Evolutionary conservation across 176 grass and related monocot species (phyloP).

Genomic region (Oryza brachyantha): DNA sequence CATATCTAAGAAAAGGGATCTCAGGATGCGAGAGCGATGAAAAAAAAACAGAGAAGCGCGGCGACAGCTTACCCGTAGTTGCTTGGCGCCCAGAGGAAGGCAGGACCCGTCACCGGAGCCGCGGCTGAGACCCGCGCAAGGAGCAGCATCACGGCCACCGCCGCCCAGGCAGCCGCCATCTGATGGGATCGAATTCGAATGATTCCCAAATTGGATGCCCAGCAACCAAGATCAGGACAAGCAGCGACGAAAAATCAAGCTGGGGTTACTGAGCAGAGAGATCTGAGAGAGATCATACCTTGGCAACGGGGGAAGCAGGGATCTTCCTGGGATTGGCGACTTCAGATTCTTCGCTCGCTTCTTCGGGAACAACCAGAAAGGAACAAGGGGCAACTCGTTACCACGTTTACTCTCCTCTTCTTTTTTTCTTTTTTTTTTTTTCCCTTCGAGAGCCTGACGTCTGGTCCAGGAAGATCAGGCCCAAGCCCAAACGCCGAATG

Average conservation of each 20-base stretch:
- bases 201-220: background rate
- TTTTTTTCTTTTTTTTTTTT: too few relatives aligned
- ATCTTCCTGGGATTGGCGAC: slow-evolving; percentile 13
- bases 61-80: slow-evolving; percentile 20
- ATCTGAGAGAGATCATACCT: slow-evolving; percentile 29
- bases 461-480: background rate
- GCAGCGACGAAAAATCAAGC: background rate
- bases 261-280: background rate
- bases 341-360: background rate
- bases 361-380: too few relatives aligned
- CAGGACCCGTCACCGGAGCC: slow-evolving; percentile 39
- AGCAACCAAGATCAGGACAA: background rate
- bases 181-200: slow-evolving; percentile 13
- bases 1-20: background rate
- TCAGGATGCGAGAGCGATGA: background rate
- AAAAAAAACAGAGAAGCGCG: background rate
- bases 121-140: slow-evolving; percentile 3
- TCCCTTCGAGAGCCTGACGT: background rate
- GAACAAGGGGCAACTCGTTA: too few relatives aligned
- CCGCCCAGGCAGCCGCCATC: slow-evolving; percentile 37
- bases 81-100: slow-evolving; percentile 52
- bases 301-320: background rate
- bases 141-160: slow-evolving; percentile 32
- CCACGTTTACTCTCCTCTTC: too few relatives aligned
- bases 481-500: too few relatives aligned